Evolutionary conservation across 805 yeast genomes (phyloP), one percentile per base, ranked within the genome.

Genomic region (Nakazawaea sp.): DNA sequence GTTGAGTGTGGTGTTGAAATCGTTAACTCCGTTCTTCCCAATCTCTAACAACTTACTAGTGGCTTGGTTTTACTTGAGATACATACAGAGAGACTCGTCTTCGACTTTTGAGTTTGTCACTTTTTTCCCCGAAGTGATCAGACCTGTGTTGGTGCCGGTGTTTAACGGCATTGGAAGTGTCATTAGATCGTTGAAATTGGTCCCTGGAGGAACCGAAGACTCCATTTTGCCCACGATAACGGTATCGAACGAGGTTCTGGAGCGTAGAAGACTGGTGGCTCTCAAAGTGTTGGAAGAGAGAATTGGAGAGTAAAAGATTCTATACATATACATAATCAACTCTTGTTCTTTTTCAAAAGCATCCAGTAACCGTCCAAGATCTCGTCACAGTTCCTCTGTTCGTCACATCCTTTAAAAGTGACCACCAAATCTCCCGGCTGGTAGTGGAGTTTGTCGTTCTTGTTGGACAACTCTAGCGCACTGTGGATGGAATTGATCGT

Each of bases 21-120:
- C 65, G 16, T 57, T 71, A 21, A 64, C 69, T 43, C 81, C 85
- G 33, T 60, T 69, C 28, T 45, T 81, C 5, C 86, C 86, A 11
- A 61, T 78, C 6, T 58, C 58, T 16, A 59, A 62, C 17, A 76
- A 80, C 32, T 87, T 89, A 48, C 57, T 84, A 33, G 62, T 75
- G 2, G 66, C 89, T 13, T 89, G 90, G 85, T 52, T 61, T 32
- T 90, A 87, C 53, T 65, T 89, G 47, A 70, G 97, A 46, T 89
- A 86, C 56, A 78, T 62, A 62, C 92, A 87, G 50, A 21, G 45
- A 19, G 96, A 97, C 27, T 96, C 88, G 56, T 95, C 96, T 0
- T 79, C 92, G 0, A 82, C 90, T 1, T 89, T 89, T 64, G 78
- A 84, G 38, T 68, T 89, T 44, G 78, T 80, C 23, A 81, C 81